Percentiles rank a stretch among this genome's conserved stretches.
Conservation (phyloP, 176 grass and related monocot species). For the Chrysopogon serrulatus region DNA sequence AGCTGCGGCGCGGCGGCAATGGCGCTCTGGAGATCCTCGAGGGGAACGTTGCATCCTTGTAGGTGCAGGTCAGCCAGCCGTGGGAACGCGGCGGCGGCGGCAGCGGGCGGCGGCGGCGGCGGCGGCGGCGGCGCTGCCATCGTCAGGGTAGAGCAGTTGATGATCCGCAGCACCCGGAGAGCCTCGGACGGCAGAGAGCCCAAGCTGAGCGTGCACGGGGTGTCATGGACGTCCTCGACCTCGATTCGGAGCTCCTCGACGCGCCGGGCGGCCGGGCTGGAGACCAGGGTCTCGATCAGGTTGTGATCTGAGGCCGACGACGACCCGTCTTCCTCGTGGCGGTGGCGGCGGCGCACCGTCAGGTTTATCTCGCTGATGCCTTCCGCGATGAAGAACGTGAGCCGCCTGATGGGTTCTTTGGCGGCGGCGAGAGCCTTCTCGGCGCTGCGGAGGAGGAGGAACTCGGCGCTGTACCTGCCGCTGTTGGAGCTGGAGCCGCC, state of each 20-base stretch:
- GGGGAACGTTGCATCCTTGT: background rate
- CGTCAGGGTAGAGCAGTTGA: background rate
- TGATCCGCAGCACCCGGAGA: background rate
- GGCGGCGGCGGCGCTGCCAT: background rate
- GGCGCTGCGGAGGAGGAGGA: background rate
- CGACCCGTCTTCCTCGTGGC: background rate
- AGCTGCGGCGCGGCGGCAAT: background rate
- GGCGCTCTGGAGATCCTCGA: background rate
- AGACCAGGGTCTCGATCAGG: background rate
- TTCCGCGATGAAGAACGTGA: background rate
- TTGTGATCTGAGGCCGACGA: background rate
- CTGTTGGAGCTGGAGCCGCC: background rate
- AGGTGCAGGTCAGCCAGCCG: background rate
- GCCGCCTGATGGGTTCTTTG: background rate
- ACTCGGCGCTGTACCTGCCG: background rate
- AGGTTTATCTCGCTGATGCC: no score
- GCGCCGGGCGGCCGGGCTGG: background rate
- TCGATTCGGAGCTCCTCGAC: background rate
- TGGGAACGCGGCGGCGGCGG: background rate
- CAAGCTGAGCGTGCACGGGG: background rate
- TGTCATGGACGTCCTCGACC: accelerated
- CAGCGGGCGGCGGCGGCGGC: no score
- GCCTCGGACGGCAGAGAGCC: background rate
- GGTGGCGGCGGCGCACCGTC: background rate
- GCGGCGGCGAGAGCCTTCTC: background rate